Base-by-base conservation (phyloP, 345 rosid genomes). In the Acer campestre region DNA sequence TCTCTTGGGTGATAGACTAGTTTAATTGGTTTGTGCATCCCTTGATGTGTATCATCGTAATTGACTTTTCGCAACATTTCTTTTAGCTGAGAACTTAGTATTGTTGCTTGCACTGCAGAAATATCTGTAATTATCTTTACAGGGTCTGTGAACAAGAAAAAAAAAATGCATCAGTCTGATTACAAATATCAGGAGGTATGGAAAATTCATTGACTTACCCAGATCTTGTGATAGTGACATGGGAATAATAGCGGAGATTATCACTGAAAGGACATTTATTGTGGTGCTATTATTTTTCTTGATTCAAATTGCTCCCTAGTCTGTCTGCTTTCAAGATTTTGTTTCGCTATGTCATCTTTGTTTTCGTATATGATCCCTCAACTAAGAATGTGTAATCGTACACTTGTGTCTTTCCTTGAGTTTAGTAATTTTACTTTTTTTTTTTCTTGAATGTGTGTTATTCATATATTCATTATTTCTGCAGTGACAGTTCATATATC, bases 61-160 rank as follows among this genome's bases (percentile, higher is more conserved):
- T 80, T 78, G 58, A 90, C 79, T 66, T 51, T 82, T 84, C 48
- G 81, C 76, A 95, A 74, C 87, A 92, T 89, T 80, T 93, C 96
- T 85, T 91, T 91, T 83, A 93, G 84, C 79, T 93, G 94, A 66
- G 83, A 86, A 77, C 94, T 91, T 73, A 93, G 74, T 63, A 92
- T 88, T 0, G 87, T 77, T 17, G 98, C 93, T 87, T 91, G 96
- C 25, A 93, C 88, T 6, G 90, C 83, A 27, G 98, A 88, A 67
- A 93, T 85, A 81, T 75, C 85, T 73, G 85, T 79, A 27, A 95
- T 91, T 64, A 88, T 79, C 84, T 89, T 92, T 70, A 82, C 76
- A 16, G 89, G 80, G 20, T 88, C 99, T 95, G 93, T 59, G 68
- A 82, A 75, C 70, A 78, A 56, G 74, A 66, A 80, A 67, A 66